Evolutionary conservation across 371 early-diverging fungal species (phyloP), one percentile per base, ranked within the genome.

Genomic region (Quaeritorhiza haematococci): DNA sequence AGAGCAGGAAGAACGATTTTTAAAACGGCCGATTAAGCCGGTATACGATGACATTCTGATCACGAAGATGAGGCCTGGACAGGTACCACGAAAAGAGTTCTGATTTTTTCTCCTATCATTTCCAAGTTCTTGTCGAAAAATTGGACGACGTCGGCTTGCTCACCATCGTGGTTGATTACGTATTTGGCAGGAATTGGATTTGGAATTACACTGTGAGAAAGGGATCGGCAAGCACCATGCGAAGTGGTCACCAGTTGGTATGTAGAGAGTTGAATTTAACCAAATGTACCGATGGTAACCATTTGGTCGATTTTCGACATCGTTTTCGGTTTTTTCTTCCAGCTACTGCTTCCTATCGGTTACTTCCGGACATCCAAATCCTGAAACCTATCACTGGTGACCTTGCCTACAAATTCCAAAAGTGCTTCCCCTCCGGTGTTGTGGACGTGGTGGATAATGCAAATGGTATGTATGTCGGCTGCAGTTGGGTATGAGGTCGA

Each of bases 201-300:
- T 91, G 58, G 92, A 92, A 71, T 68, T 94, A 53, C 94, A 96
- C 74, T 91, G 91, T 65, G 82, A 83, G 35, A 96, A 95, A 78
- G 98, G 98, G 27, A 78, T 91, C 42, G 99, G 98, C 23, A 86
- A 88, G 69, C 94, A 91, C 53, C 99, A 99, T 67, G 94, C 98
- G 53, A 99, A 99, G 64, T 99, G 89, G 86, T 94, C 94, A 7
- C 99, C 99, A 17, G 99, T 99, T 27, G 76, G 82, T 77, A 47
- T 56, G 72, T 63, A 63, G 5, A 49, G 57, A 26, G 62, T 46
- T 33, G 28, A 58, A 15, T 50, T 54, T 33, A 46, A 45, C 46
- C 19, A 8, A 7, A 24, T 15, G 3, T 17, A 24, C 34, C 23
- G 30, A 34, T 17, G n/a, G 50, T 63, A 30, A 34, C 3, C 3